Evolutionary conservation across 1,139 yeast species (phyloP), one percentile per base, ranked within the genome.

Genomic region (Pichia sp.): DNA sequence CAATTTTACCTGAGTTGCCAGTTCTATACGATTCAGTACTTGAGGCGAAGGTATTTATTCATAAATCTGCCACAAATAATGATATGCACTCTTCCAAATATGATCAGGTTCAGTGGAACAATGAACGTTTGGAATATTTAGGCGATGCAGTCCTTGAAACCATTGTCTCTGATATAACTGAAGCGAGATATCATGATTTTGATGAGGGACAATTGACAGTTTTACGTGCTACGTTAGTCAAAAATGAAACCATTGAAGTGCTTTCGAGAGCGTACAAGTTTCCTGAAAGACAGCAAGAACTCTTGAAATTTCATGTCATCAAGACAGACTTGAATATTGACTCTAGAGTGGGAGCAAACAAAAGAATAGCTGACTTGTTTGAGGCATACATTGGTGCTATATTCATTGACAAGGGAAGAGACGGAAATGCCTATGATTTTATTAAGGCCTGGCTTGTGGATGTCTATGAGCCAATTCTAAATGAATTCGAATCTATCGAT

Each of bases 341-440:
- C 29, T 11, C 16, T 19, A 26, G 49, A n/a, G 46, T 47, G 23
- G 45, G 52, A 7, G 29, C 47, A 2, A 56, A 56, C 74, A 83
- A 56, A 40, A 50, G 52, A 4, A 75, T 76, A 63, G 92, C 95
- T 0, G 95, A 88, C 71, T 79, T 87, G 0, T 88, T 92, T 68
- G 97, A 92, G 70, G 97, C 97, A 0, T 92, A 90, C 64, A 77
- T 92, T 43, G 98, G 96, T 5, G 98, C 95, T 0, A 70, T 92
- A 45, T 81, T 83, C 10, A 75, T 83, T 45, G 95, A 88, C 60
- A 54, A 61, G 8, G 60, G 60, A 11, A 72, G 75, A 54, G 72
- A 76, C 4, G 77, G 80, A 48, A 36, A 44, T 6, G 59, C 59
- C 13, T 72, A 78, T 41, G 72, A 71, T 1, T 75, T 72, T 30